Base-by-base conservation (phyloP, 106 monocot species). In the Iris macrosiphon region DNA sequence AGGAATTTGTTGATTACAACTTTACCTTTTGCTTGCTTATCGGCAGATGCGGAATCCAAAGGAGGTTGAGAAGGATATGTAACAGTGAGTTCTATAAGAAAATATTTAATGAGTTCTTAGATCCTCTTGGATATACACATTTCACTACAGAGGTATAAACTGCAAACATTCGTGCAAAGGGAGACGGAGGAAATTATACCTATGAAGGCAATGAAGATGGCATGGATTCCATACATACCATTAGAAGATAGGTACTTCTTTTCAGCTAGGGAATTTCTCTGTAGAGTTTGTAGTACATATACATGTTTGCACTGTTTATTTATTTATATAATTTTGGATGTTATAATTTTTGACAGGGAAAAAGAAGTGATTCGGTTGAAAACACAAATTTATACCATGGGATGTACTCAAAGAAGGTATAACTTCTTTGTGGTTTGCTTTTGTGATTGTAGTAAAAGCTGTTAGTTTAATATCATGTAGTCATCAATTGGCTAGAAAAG, bases 161-260 rank as follows among this genome's bases (percentile, higher is more conserved):
- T 64, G 17, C n/a, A n/a, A 61, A 99, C 80, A 67, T 99, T 91
- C 31, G 70, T 99, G 21, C 91, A 91, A 64, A 78, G 84, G 57
- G 87, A 78, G 29, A 77, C 75, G 1, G 98, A 99, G 68, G 91
- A 99, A n/a, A 92, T 99, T 55, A 61, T 91, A 59, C 91, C 98
- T 4, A 99, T 99, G 98, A 87, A 87, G 65, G 65, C 77, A 48
- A 99, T 99, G 98, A 91, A 99, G 68, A 87, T 99, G 87, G 78
- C 65, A 46, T 99, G 98, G 98, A 72, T 91, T 24, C 91, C 98
- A 31, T 99, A 99, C 60, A 78, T 99, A 70, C 98, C 98, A 15
- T 31, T 91, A 38, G 91, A 84, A 45, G 34, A 81, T 33, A 72
- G 98, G 98, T 91, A 68, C 12, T 11, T 62, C n/a, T n/a, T n/a